Percentiles rank a stretch among this genome's conserved stretches.
These are phyloP conservation scores for Microthlaspi erraticum DNA, from an alignment of 345 rosid genomes.

Conservation along the genomic window DNA sequence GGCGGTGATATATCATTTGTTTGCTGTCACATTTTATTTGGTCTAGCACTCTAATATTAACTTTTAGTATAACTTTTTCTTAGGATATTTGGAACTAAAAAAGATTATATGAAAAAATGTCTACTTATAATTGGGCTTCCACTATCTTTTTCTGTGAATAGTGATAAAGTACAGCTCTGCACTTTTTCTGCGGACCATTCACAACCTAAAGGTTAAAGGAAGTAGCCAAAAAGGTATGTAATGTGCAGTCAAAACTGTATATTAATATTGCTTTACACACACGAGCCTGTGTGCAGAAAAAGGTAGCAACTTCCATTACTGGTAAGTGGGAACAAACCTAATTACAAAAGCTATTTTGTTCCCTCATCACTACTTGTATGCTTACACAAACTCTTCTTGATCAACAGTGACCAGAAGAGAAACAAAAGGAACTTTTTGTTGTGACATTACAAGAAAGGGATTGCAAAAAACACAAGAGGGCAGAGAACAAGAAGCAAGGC, in stretches of 20 bases:
- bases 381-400: conserved; percentile 19
- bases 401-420: neutral
- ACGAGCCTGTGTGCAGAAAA: conserved; percentile 7
- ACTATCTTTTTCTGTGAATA: too few species aligned
- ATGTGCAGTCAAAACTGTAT: conserved; percentile 1
- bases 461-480: neutral
- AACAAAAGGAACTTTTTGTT: conserved; percentile 1
- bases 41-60: too few species aligned
- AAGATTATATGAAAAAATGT: too few species aligned
- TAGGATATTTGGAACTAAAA: too few species aligned
- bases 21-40: too few species aligned
- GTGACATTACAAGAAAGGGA: conserved; percentile 11
- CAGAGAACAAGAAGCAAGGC: neutral
- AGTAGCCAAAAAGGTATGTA: neutral
- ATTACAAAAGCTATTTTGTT: conserved; percentile 29
- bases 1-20: too few species aligned
- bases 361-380: conserved; percentile 19
- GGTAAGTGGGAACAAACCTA: neutral
- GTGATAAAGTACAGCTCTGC: too few species aligned
- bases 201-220: too few species aligned
- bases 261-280: neutral
- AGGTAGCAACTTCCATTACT: conserved; percentile 29
- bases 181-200: too few species aligned
- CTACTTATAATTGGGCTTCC: too few species aligned
- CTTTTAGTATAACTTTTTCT: too few species aligned